Evolutionary conservation across 768 basidiomycete genomes (phyloP), one percentile per base, ranked within the genome.

Genomic region (Russula abietina): DNA sequence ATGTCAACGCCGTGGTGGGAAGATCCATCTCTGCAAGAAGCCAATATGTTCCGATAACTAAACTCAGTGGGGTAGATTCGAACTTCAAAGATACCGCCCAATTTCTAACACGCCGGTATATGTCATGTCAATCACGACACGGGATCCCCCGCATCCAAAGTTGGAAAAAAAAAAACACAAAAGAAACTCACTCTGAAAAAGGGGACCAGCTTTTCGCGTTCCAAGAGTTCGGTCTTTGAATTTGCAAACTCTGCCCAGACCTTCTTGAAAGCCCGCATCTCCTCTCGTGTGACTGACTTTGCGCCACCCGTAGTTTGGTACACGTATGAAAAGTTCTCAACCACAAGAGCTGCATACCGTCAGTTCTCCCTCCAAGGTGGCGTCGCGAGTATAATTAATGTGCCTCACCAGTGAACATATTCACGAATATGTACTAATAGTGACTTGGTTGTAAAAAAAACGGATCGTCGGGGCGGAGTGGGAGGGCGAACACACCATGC

Each of bases 231-330:
- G 0, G 88, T 93, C 59, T 87, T 83, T 10, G 83, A 79, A 61
- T 88, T 84, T 26, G 94, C 87, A 70, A 87, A 91, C 71, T 87
- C 83, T 2, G 88, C 87, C 96, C 96, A 98, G 2, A 90, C 81
- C 70, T 93, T 91, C 78, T 98, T 98, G 82, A 93, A 98, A 1
- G 85, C 78, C 38, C 96, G 86, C 85, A 98, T 96, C 71, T 97
- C 88, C 67, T 93, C 89, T 55, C 96, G 81, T 22, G 87, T 89
- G 56, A 98, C 86, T 0, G 86, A 84, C 65, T 83, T 89, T 19
- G 88, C 84, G n/a, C 87, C 86, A 5, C 88, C 85, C 11, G 89
- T 86, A 36, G 87, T 81, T 74, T 95, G 92, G 76, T 93, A 96
- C 9, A 97, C 91, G 73, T 95, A 97, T 22, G 92, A 91, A 74